Evolutionary conservation across 208 protist species (phyloP).

Genomic region (Novymonas esmeraldas): DNA sequence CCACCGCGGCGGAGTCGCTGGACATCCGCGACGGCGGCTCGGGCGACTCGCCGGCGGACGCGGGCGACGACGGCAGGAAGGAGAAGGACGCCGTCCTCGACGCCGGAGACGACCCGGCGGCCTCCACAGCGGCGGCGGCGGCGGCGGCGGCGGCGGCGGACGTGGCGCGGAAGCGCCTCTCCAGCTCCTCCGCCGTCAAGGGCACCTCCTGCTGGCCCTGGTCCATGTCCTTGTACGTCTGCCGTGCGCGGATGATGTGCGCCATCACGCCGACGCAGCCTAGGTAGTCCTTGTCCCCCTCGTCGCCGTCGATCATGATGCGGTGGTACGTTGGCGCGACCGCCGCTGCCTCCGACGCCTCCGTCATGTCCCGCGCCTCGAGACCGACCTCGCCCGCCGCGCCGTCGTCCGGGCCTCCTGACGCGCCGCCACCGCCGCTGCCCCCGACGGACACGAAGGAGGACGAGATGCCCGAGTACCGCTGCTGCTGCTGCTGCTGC

Average conservation of each 20-base stretch:
- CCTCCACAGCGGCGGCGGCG: background rate
- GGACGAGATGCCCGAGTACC: conserved; percentile 19
- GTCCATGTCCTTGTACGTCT: conserved; percentile 75
- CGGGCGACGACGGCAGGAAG: background rate
- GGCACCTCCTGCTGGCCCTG: conserved; percentile 62
- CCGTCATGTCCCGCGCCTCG: background rate
- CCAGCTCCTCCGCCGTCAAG: conserved; percentile 36
- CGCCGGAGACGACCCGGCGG: background rate
- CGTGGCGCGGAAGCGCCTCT: conserved; percentile 12
- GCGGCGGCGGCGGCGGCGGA: background rate
- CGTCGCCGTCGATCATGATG: conserved; percentile 81
- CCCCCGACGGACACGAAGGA: conserved; percentile 8
- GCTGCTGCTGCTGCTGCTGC: background rate
- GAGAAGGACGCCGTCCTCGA: background rate
- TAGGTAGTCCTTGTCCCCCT: conserved; percentile 69
- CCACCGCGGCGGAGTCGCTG: background rate
- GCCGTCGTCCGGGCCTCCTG: background rate
- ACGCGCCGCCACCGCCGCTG: background rate
- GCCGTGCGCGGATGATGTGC: conserved; percentile 56
- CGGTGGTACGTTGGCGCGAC: conserved; percentile 55
- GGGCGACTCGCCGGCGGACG: background rate
- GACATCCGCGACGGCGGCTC: background rate
- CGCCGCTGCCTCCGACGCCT: conserved; percentile 2
- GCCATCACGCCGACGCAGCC: conserved; percentile 80
- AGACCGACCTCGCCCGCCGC: background rate